Evolutionary conservation across 2,329 filamentous ascomycete genomes (phyloP), one percentile per base, ranked within the genome.

Genomic region (Colletotrichum orchidophilum): DNA sequence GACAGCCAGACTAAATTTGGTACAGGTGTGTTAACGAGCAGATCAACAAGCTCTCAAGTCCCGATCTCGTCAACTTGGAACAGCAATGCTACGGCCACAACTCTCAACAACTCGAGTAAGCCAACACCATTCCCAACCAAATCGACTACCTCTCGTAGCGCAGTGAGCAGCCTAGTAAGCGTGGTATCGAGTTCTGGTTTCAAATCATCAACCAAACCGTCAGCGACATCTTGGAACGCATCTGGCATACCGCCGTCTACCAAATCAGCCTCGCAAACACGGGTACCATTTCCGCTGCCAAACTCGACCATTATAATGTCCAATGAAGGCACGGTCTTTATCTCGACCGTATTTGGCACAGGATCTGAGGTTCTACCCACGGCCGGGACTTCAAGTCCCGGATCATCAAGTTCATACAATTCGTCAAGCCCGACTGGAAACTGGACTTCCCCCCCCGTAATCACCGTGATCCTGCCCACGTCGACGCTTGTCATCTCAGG

Each of bases 301-400:
- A 66, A 70, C 18, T 53, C 55, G 6, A 70, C 67, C 12, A 35
- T 50, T 18, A 57, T 29, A 6, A 24, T 54, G 11, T 60, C 63
- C n/a, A 26, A n/a, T 12, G 9, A 57, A 26, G 67, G 50, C 11
- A 70, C 63, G 1, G 21, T 61, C 15, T 33, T 61, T 26, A 24
- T 52, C 1, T 57, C 63, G 13, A 66, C 50, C 1, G 26, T 70
- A 3, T 12, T 52, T 1, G 55, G n/a, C 12, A 55, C 67, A 29
- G 27, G 18, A 21, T 39, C 67, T 15, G 4, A 3, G 4, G 24
- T 24, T n/a, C 15, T 49, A 4, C 29, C 33, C 2, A 3, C 31
- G 6, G 18, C 18, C 24, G 29, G 7, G 12, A 52, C 55, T 7
- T 8, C 13, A 3, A 52, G 39, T 13, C 31, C n/a, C n/a, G n/a